Conservation (phyloP, 2,329 filamentous ascomycete genomes). For the Karstenula rhodostoma region DNA sequence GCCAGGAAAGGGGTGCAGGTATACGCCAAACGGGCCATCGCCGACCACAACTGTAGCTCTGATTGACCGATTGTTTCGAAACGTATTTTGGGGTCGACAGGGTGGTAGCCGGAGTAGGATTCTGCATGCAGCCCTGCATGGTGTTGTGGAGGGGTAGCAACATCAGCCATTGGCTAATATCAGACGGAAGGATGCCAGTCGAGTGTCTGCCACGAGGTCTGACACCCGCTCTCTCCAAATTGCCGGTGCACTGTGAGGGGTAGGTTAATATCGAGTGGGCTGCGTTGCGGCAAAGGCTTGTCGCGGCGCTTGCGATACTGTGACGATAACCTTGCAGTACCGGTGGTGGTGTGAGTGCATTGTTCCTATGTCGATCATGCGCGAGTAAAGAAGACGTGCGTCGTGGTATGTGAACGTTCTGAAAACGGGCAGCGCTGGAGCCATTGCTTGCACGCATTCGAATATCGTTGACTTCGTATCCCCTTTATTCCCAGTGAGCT, state of each 20-base stretch:
- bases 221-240: conserved; percentile 19
- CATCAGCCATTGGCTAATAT: conserved; percentile 18
- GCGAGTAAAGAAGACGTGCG: conserved; percentile 12
- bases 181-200: conserved; percentile 17
- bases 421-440: neutral
- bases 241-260: conserved; percentile 16
- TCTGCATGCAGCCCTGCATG: conserved; percentile 19
- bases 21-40: conserved; percentile 4
- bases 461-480: neutral
- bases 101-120: conserved; percentile 16
- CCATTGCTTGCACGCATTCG: neutral
- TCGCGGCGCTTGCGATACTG: conserved; percentile 25
- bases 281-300: conserved; percentile 16
- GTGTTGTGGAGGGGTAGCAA: conserved; percentile 7
- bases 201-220: conserved; percentile 27
- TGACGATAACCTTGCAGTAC: conserved; percentile 12
- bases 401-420: conserved; percentile 12
- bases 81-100: conserved; percentile 17
- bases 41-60: conserved; percentile 18
- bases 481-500: neutral
- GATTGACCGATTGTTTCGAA: conserved; percentile 29
- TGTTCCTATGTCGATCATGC: neutral
- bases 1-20: conserved; percentile 3
- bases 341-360: conserved; percentile 16
- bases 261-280: conserved; percentile 17